Evolutionary conservation across 371 early-diverging fungal species (phyloP), one percentile per base, ranked within the genome.

Genomic region (Zychaea mexicana): DNA sequence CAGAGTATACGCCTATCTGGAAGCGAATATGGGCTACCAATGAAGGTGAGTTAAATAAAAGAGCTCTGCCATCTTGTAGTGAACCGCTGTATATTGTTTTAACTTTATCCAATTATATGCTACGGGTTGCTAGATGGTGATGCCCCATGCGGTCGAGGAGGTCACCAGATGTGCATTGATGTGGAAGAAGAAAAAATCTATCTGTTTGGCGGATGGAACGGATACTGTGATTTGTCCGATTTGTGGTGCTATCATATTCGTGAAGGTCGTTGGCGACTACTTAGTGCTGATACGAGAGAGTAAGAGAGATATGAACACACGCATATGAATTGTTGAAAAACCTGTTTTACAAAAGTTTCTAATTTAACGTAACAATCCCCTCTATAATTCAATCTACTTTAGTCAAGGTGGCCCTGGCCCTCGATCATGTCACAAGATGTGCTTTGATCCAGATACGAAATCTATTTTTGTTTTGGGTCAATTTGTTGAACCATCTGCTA

Each of bases 131-230:
- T 55, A 58, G 58, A 38, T 49, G 78, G 77, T 0, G 67, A 77
- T 17, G 65, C 74, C 19, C 90, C 89, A 13, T 72, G 80, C 54
- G 77, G 79, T 19, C 83, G 99, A 55, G 98, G 98, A 28, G 99
- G 98, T 4, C 99, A 99, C 78, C 98, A 98, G 72, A 94, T 97
- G 96, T 94, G 94, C 68, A 85, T 96, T 24, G 97, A 97, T 67
- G 77, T 79, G 9, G 83, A 88, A 47, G 72, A 74, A 4, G 86
- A 92, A 17, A 70, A 76, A n/a, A 88, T 96, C 2, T 99, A 95
- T 73, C 67, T 99, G 21, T 87, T 94, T 68, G 99, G 98, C 15
- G 99, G 99, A 8, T 99, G 97, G 96, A 90, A 96, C 80, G 99
- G 99, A 1, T 67, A 79, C 12, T 73, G 83, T 32, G 96, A 98